Percentiles rank a stretch among this genome's conserved stretches.
Evolutionary conservation across 345 rosid species (phyloP).

Genomic region (Bruguiera sexangula): DNA sequence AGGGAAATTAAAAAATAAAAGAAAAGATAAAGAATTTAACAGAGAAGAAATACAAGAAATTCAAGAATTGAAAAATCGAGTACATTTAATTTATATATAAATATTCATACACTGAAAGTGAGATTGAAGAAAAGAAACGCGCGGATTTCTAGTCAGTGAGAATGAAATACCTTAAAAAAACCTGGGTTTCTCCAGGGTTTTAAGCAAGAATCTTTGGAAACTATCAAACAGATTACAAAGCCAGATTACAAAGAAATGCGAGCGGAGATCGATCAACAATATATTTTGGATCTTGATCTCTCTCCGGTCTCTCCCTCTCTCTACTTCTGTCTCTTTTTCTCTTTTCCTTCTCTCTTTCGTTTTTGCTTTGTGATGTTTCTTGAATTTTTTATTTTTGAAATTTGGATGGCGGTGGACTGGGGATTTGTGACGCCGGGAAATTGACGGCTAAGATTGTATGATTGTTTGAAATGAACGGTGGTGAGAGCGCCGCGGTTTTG

Average conservation of each 20-base stretch:
- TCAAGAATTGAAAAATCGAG: too few species aligned
- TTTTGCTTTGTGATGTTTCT: too few species aligned
- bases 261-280: not conserved
- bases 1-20: too few species aligned
- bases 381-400: too few species aligned
- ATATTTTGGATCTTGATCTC: too few species aligned
- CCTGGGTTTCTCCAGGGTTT: not conserved
- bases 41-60: not conserved
- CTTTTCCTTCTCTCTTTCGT: too few species aligned
- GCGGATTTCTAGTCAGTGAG: not conserved
- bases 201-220: not conserved
- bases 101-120: not conserved
- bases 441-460: constrained; percentile 15
- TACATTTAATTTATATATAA: too few species aligned
- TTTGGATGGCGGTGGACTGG: too few species aligned
- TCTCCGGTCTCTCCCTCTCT: too few species aligned
- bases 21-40: too few species aligned
- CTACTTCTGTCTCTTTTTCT: too few species aligned
- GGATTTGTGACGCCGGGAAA: not conserved
- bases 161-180: not conserved
- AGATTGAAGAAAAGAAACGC: constrained; percentile 8
- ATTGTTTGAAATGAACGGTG: constrained; percentile 2
- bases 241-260: not conserved
- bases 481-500: constrained; percentile 8
- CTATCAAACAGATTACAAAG: constrained; percentile 1